Percentiles rank a stretch among this genome's conserved stretches.
These are phyloP conservation scores for Pilaira anomala DNA, from an alignment of 192 early-diverging fungal species.

Conservation along the genomic window DNA sequence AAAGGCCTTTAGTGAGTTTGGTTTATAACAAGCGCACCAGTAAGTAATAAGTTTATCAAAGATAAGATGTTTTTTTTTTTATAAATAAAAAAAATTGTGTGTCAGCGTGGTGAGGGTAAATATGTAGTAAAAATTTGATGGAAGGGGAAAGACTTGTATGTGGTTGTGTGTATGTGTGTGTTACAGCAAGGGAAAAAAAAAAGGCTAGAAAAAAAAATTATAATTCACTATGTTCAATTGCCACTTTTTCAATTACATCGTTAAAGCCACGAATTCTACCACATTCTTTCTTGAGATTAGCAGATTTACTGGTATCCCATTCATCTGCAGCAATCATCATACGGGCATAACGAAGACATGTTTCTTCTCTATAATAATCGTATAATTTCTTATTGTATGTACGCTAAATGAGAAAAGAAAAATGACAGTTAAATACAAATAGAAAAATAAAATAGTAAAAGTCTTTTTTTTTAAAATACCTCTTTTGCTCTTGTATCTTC, in stretches of 20 bases:
- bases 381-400: slow-evolving; percentile 56
- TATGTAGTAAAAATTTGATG: no score
- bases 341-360: slow-evolving; percentile 48
- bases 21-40: no score
- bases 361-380: slow-evolving; percentile 54
- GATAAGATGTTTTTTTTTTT: no score
- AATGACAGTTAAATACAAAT: neutral
- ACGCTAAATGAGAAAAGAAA: slow-evolving; percentile 31
- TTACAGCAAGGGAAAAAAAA: no score
- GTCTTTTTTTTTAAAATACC: slow-evolving; percentile 35
- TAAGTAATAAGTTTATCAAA: no score
- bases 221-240: slow-evolving; percentile 1
- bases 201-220: neutral
- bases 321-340: slow-evolving; percentile 39
- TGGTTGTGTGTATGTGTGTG: no score
- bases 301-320: slow-evolving; percentile 43
- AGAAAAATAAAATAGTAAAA: neutral
- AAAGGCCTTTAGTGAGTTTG: no score
- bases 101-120: no score
- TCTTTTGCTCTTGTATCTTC: slow-evolving; percentile 48
- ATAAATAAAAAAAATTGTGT: no score
- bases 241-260: slow-evolving; percentile 34
- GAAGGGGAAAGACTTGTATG: no score
- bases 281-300: slow-evolving; percentile 48
- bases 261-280: slow-evolving; percentile 52